These are phyloP conservation scores for Babjeviella inositovora DNA, from an alignment of 805 yeast species.

Conservation along the genomic window DNA sequence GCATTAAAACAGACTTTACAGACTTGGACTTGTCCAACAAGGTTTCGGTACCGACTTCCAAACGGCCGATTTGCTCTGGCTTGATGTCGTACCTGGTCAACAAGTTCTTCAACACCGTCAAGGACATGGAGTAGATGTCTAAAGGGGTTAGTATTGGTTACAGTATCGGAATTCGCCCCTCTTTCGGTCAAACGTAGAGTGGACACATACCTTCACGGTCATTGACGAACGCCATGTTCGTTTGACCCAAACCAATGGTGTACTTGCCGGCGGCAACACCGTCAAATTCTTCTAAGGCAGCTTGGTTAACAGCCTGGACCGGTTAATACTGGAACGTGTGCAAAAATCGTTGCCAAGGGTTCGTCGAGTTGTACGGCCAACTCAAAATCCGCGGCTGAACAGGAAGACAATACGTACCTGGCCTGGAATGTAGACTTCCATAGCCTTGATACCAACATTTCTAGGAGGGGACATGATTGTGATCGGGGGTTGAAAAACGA, in stretches of 20 bases:
- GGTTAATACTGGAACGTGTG: conserved; percentile 1
- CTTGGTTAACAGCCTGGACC: conserved; percentile 57
- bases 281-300: conserved; percentile 72
- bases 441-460: conserved; percentile 93
- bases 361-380: no score
- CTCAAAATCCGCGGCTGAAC: no score
- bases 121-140: conserved; percentile 85
- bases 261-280: conserved; percentile 88
- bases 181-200: background rate
- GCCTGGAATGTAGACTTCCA: conserved; percentile 82
- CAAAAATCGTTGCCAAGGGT: no score
- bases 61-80: conserved; percentile 69
- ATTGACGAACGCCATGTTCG: conserved; percentile 93
- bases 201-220: conserved; percentile 52
- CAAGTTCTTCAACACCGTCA: conserved; percentile 73
- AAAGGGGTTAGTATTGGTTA: no score
- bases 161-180: no score
- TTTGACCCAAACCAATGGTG: conserved; percentile 97
- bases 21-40: conserved; percentile 93
- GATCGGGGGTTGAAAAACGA: no score
- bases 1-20: conserved; percentile 91
- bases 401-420: conserved; percentile 28
- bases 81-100: conserved; percentile 74
- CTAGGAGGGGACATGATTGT: conserved; percentile 43
- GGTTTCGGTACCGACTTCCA: conserved; percentile 98